These are phyloP conservation scores for Mycena rosella DNA, from an alignment of 768 basidiomycete genomes.

Conservation along the genomic window DNA sequence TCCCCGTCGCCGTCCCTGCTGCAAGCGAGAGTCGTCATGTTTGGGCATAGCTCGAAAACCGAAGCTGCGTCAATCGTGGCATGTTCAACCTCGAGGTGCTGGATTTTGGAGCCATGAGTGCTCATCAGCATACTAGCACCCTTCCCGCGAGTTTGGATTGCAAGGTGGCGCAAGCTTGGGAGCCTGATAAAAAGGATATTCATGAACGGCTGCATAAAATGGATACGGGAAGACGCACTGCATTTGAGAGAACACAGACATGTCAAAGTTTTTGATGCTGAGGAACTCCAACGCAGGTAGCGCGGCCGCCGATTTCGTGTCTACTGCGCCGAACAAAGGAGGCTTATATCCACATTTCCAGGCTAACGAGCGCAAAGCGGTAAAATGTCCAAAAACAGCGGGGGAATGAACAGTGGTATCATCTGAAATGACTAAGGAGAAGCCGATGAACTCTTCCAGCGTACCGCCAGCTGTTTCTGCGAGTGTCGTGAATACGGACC, in stretches of 20 bases:
- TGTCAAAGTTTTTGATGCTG: not conserved
- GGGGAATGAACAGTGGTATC: not conserved
- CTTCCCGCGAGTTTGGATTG: no score
- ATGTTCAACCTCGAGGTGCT: not conserved
- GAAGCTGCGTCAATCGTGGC: not conserved
- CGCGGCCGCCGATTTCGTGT: not conserved
- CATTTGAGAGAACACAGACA: conserved; percentile 4
- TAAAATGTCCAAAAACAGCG: not conserved
- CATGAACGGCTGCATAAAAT: not conserved
- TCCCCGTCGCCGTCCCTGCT: not conserved
- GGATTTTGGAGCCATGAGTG: conserved; percentile 4
- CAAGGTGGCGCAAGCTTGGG: not conserved
- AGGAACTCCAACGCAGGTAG: not conserved
- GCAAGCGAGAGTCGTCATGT: not conserved
- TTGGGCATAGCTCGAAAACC: not conserved
- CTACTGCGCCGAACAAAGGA: not conserved
- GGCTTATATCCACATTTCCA: not conserved
- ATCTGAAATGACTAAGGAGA: not conserved
- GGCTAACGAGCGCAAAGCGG: not conserved
- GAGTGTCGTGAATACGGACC: not conserved
- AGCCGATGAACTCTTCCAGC: conserved; percentile 1
- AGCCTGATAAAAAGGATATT: not conserved
- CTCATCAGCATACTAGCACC: not conserved
- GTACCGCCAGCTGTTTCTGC: not conserved
- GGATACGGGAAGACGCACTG: not conserved